phyloP scores from a whole-genome alignment of 306 rosid species.

The Canavalia gladiata region DNA sequence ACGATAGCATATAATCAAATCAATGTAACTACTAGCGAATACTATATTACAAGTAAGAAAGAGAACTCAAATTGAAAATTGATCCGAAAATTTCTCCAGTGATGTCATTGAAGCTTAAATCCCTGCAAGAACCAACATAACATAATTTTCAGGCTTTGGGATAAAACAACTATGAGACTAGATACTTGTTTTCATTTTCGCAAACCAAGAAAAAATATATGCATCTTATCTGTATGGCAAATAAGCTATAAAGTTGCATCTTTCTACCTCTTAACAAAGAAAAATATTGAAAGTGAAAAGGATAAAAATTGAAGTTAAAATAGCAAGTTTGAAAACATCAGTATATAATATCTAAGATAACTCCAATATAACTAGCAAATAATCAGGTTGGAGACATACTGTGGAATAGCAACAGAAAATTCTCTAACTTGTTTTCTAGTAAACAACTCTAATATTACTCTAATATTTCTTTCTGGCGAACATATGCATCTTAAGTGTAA shows the following conservation, averaged over 20 bases:
- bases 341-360: too few relatives aligned
- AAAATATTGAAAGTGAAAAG: too few relatives aligned
- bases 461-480: too few relatives aligned
- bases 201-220: not conserved
- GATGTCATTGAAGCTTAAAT: conserved; percentile 86
- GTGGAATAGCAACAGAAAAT: too few relatives aligned
- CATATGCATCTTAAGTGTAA: not conserved
- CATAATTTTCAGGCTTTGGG: not conserved
- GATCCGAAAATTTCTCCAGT: conserved; percentile 67
- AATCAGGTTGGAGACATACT: too few relatives aligned
- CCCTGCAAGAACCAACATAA: conserved; percentile 59
- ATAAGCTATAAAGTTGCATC: not conserved
- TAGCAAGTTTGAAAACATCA: too few relatives aligned
- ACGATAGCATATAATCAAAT: conserved; percentile 25
- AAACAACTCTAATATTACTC: too few relatives aligned
- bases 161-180: conserved; percentile 2
- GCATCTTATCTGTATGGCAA: not conserved
- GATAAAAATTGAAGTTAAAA: too few relatives aligned
- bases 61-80: conserved; percentile 70
- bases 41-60: conserved; percentile 66
- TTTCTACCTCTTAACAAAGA: too few relatives aligned
- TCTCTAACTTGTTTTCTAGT: too few relatives aligned
- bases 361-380: too few relatives aligned
- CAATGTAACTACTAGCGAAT: conserved; percentile 23
- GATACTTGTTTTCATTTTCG: not conserved